Percentiles rank a stretch among this genome's conserved stretches.
These are phyloP conservation scores for Thozetella sp. DNA, from an alignment of 495 filamentous ascomycete genomes.

Conservation along the genomic window DNA sequence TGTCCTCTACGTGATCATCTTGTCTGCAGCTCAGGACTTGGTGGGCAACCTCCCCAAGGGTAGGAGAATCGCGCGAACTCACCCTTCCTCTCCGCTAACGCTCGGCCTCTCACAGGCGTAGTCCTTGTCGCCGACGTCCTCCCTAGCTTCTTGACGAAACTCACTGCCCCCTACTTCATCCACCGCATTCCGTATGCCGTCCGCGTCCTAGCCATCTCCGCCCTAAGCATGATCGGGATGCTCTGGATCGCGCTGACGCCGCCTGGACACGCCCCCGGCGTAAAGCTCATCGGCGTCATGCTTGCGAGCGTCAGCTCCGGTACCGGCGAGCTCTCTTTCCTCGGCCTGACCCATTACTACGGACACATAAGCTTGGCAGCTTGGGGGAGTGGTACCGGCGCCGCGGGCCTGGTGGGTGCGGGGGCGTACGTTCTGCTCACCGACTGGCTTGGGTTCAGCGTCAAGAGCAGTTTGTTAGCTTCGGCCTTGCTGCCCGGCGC, in stretches of 20 bases:
- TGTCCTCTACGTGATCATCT: constrained; percentile 95
- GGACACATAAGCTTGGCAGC: constrained; percentile 87
- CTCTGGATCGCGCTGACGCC: constrained; percentile 82
- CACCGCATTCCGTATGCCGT: constrained; percentile 78
- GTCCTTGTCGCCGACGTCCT: constrained; percentile 93
- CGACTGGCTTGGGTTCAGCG: constrained; percentile 71
- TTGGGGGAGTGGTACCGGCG: constrained; percentile 93
- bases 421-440: constrained; percentile 86
- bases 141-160: constrained; percentile 85
- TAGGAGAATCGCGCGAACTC: no score
- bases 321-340: constrained; percentile 84
- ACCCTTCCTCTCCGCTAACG: not conserved
- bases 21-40: constrained; percentile 94
- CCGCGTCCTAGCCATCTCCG: constrained; percentile 73
- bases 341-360: constrained; percentile 91
- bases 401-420: constrained; percentile 83
- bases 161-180: constrained; percentile 91
- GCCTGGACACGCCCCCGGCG: constrained; percentile 59
- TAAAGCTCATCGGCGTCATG: constrained; percentile 82
- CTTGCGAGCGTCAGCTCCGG: constrained; percentile 84
- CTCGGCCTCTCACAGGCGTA: constrained; percentile 38
- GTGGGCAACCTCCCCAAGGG: constrained; percentile 88
- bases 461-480: constrained; percentile 69
- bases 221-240: constrained; percentile 80
- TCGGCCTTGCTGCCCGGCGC: constrained; percentile 77